phyloP scores from a whole-genome alignment of 495 filamentous ascomycete species.

The Tuber microsphaerosporum region DNA sequence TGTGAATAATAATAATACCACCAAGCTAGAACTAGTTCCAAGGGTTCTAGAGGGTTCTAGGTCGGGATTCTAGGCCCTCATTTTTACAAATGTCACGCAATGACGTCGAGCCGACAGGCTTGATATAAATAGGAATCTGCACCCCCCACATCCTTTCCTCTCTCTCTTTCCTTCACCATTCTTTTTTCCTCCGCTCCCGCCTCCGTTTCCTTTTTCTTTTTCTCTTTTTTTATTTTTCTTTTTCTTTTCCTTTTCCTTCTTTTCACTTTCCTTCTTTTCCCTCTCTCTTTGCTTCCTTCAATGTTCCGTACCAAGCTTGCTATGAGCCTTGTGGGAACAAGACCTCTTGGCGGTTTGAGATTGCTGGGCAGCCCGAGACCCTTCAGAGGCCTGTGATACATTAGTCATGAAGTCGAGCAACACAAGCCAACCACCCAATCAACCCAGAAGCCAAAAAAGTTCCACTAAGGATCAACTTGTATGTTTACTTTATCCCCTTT shows the following conservation, averaged over 20 bases:
- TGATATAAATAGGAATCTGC: not conserved
- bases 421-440: not conserved
- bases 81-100: too few relatives aligned
- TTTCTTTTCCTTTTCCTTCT: too few relatives aligned
- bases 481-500: not conserved
- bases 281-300: not conserved
- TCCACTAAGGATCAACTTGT: not conserved
- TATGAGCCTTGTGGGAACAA: not conserved
- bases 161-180: not conserved
- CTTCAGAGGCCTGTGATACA: not conserved
- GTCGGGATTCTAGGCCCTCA: too few relatives aligned
- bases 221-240: not conserved
- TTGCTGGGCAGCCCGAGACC: not conserved
- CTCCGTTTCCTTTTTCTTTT: not conserved
- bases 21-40: too few relatives aligned
- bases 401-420: not conserved
- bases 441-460: not conserved
- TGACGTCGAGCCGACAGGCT: too few relatives aligned
- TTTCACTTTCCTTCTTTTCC: too few relatives aligned
- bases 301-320: not conserved
- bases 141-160: not conserved
- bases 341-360: not conserved
- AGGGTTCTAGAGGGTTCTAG: too few relatives aligned
- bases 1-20: too few relatives aligned
- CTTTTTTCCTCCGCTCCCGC: not conserved